Evolutionary conservation across 2,329 filamentous ascomycete species (phyloP), one percentile per base, ranked within the genome.

Genomic region (Sporothrix variecibatus): DNA sequence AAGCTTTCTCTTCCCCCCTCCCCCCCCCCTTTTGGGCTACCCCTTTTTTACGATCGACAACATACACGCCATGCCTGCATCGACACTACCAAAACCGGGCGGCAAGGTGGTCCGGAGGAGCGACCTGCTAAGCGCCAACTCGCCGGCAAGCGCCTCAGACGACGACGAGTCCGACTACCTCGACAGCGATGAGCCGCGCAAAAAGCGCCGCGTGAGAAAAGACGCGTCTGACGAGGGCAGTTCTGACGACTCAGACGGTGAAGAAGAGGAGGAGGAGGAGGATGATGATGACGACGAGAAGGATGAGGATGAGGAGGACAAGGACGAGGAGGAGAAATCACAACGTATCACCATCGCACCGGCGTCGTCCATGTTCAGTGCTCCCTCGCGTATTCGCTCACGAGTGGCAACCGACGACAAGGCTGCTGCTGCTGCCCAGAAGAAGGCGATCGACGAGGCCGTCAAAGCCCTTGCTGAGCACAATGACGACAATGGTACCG

Each of bases 371-470:
- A 84, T 85, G 12, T 84, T 88, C 72, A 82, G 85, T 74, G 87
- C 84, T 4, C 87, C 88, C 2, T 89, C 88, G 4, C 85, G 88
- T 74, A 83, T 90, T 75, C 88, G 84, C 76, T 82, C 83, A 12
- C 62, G 68, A 6, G 71, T 15, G 7, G 9, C 43, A 20, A 11
- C n/a, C 1, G 64, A 49, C 28, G 31, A 31, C 46, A 71, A 67
- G 58, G 46, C 43, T 5, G 53, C 65, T 6, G 40, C 56, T 6
- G 51, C 56, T 46, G 72, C 72, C n/a, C 31, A 71, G 68, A 60
- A 46, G 28, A 72, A 46, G 51, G 70, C 72, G n/a, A n/a, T 70
- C 15, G 72, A 56, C 49, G 60, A 49, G 58, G 58, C 74, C 17
- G 53, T 70, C 67, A 53, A 68, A 23, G 67, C 71, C 8, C 46